Base-by-base conservation (phyloP, 176 grass and related monocot species). In the Musa beccarii region DNA sequence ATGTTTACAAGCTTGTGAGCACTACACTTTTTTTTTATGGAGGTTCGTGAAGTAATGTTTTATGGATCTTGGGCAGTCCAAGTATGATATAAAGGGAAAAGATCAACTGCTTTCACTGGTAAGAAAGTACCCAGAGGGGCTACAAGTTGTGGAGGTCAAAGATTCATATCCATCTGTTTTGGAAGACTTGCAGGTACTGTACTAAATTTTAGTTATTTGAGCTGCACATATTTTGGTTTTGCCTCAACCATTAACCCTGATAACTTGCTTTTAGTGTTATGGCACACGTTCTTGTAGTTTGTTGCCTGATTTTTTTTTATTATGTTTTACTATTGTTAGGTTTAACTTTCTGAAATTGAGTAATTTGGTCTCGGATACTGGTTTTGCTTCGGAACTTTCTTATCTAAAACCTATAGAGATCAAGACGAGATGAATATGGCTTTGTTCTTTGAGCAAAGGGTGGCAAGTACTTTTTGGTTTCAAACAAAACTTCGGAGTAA, bases 81-180 rank as follows among this genome's bases (percentile, higher is more conserved):
- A 96, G 72, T 82, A 96, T 83, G 89, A 89, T 79, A 23, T 92
- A 54, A 91, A 91, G 69, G 86, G 92, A 81, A 92, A 92, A 87
- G 92, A 92, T 34, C 84, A 96, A 79, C 65, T 96, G 69, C 86
- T 96, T 73, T 69, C 77, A 81, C 71, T 91, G 49, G 63, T 96
- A 82, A 89, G 84, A 23, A 83, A 77, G 54, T 83, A 83, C 78
- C 63, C 87, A 11, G 89, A 92, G 56, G 92, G 92, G 65, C 92
- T 92, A 53, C 68, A 89, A 69, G 89, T 92, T 22, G 86, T 96
- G 70, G 92, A 96, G 69, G 82, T 92, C 75, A 96, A 96, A 69
- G 89, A 96, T 87, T 63, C 92, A 49, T 96, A 96, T 57, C 23
- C 86, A 29, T 69, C 78, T 77, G 89, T 96, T 21, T 1, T 96